These are phyloP conservation scores for Geotrichum restrictum DNA, from an alignment of 1,139 yeast genomes.

Conservation along the genomic window DNA sequence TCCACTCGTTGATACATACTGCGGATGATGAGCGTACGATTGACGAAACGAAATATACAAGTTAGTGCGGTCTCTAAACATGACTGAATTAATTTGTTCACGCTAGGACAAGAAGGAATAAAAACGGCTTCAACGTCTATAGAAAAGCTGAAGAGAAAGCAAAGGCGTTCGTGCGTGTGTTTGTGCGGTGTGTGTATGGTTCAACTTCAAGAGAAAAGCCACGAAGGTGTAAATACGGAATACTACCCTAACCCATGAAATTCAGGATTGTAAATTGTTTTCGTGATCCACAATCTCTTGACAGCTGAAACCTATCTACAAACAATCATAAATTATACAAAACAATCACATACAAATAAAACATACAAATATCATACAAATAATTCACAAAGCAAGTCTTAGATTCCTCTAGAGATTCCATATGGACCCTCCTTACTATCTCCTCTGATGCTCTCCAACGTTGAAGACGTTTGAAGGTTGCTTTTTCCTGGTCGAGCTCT, in stretches of 20 bases:
- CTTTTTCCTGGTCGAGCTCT: conserved; percentile 15
- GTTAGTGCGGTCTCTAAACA: conserved; percentile 46
- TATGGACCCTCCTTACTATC: conserved; percentile 22
- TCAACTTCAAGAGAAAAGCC: background rate
- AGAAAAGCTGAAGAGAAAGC: background rate
- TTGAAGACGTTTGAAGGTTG: conserved; percentile 14
- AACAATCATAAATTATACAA: background rate
- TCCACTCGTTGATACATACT: conserved; percentile 21
- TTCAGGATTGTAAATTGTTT: background rate
- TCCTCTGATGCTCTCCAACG: background rate
- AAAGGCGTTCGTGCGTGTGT: background rate
- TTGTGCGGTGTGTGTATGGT: background rate
- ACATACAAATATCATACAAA: no score
- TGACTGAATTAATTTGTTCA: conserved; percentile 19
- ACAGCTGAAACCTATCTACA: background rate
- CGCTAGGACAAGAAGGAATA: background rate
- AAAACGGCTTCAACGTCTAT: background rate
- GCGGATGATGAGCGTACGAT: conserved; percentile 43
- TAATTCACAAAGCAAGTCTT: background rate
- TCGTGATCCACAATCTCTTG: background rate
- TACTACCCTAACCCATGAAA: no score
- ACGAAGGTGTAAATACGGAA: conserved; percentile 1
- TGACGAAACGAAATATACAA: conserved; percentile 44
- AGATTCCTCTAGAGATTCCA: conserved; percentile 21
- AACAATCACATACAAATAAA: background rate